Evolutionary conservation across 1,284 basidiomycete genomes (phyloP).

Genomic region (Microbotryomycetes sp.): DNA sequence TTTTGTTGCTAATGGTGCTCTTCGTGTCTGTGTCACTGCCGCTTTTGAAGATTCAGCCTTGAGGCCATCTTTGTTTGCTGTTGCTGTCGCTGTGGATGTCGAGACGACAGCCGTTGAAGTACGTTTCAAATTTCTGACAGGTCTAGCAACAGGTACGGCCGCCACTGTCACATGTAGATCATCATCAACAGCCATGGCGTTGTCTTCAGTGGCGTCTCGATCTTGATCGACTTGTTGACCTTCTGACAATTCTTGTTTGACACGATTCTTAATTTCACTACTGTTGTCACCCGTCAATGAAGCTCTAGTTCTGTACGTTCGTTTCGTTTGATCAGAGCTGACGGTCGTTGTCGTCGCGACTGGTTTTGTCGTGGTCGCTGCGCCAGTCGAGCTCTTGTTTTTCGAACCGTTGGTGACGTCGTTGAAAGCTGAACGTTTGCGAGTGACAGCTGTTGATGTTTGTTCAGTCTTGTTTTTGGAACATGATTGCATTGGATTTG

Average conservation of each 20-base stretch:
- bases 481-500: neutral
- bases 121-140: slow-evolving; percentile 14
- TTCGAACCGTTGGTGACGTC: slow-evolving; percentile 33
- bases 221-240: slow-evolving; percentile 1
- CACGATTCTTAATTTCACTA: slow-evolving; percentile 20
- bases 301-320: slow-evolving; percentile 24
- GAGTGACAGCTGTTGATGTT: slow-evolving; percentile 6
- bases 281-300: slow-evolving; percentile 24
- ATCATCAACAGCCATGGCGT: slow-evolving; percentile 34
- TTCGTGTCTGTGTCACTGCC: slow-evolving; percentile 9
- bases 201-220: slow-evolving; percentile 3
- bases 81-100: slow-evolving; percentile 7
- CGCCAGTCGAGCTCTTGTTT: slow-evolving; percentile 3
- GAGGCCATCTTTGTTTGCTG: slow-evolving; percentile 10
- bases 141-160: slow-evolving; percentile 12
- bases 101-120: neutral
- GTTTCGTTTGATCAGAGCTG: neutral
- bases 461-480: neutral
- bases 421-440: slow-evolving; percentile 25
- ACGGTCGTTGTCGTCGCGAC: slow-evolving; percentile 2
- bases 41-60: slow-evolving; percentile 4
- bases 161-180: slow-evolving; percentile 14
- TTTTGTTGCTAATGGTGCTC: too few species aligned
- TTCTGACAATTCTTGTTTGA: slow-evolving; percentile 13
- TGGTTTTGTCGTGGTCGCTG: slow-evolving; percentile 5